phyloP scores from a whole-genome alignment of 202 grass and related monocot species.

The Panicum virgatum region DNA sequence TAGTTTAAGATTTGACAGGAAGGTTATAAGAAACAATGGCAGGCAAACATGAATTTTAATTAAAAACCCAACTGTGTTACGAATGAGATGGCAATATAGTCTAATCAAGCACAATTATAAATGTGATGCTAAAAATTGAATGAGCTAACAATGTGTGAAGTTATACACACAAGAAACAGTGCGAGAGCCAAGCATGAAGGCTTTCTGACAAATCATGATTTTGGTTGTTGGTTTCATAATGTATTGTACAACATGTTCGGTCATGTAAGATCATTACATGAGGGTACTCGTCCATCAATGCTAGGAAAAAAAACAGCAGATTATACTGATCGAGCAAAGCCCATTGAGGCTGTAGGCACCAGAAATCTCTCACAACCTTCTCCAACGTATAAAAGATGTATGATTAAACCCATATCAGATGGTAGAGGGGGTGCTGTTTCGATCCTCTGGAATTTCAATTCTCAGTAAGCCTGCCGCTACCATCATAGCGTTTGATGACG shows the following conservation, averaged over 20 bases:
- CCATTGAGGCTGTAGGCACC: neutral
- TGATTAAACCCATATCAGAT: neutral
- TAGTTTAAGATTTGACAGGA: conserved; percentile 9
- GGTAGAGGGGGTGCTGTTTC: neutral
- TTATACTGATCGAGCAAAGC: neutral
- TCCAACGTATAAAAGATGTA: neutral
- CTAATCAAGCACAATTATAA: neutral
- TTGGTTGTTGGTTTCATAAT: neutral
- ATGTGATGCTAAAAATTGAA: neutral
- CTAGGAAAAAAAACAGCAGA: neutral
- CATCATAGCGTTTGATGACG: neutral
- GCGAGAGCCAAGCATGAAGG: neutral
- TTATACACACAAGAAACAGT: neutral
- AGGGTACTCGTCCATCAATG: neutral
- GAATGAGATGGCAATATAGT: neutral
- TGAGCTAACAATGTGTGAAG: neutral
- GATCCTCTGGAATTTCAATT: neutral
- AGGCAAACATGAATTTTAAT: neutral
- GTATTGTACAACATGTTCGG: neutral
- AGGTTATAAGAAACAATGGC: conserved; percentile 4
- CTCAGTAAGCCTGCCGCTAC: neutral
- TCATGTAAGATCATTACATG: neutral
- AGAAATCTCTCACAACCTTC: neutral
- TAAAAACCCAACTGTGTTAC: neutral
- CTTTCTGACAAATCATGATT: neutral